Evolutionary conservation across 2,329 filamentous ascomycete species (phyloP), one percentile per base, ranked within the genome.

Genomic region (Beauveria medogensis): DNA sequence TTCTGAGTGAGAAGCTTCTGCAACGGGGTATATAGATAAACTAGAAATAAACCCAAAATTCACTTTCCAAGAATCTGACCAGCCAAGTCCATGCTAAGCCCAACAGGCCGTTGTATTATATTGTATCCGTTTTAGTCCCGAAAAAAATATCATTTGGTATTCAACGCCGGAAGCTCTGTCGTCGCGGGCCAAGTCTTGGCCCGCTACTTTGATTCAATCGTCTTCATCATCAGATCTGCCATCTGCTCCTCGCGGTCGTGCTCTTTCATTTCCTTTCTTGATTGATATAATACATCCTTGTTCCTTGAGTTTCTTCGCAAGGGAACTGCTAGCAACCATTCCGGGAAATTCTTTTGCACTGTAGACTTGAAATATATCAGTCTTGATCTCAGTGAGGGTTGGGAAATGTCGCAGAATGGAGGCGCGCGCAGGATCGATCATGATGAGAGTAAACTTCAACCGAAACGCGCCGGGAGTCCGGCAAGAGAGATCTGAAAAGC

Each of bases 271-370:
- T 16, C 90, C 90, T 71, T 93, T 94, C 76, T 93, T 93, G 64
- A 93, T 90, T 41, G 90, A 90, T 63, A 94, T 92, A 55, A 91
- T 85, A 68, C 90, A 90, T 4, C 90, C 90, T 73, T 93, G 90
- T 67, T 89, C 80, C 71, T 91, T 90, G 61, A 94, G 76, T 37
- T 82, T 80, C 71, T 89, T 89, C 1, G 90, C 90, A 43, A 94
- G 74, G 20, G 82, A 78, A 28, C 88, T 92, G 71, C 88, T 92
- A 1, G 89, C 86, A 61, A 86, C 80, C 90, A 94, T 94, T 6
- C 90, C 90, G 0, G 89, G 89, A 63, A 94, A 94, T 69, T 93
- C 90, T 70, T 93, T 94, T 48, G 90, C 90, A 48, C 88, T 92
- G 72, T 88, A 92, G 8, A 92, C 90, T 14, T 83, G 85, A 69